Evolutionary conservation across 148 eudicot species (phyloP).

Genomic region (Camellia japonica): DNA sequence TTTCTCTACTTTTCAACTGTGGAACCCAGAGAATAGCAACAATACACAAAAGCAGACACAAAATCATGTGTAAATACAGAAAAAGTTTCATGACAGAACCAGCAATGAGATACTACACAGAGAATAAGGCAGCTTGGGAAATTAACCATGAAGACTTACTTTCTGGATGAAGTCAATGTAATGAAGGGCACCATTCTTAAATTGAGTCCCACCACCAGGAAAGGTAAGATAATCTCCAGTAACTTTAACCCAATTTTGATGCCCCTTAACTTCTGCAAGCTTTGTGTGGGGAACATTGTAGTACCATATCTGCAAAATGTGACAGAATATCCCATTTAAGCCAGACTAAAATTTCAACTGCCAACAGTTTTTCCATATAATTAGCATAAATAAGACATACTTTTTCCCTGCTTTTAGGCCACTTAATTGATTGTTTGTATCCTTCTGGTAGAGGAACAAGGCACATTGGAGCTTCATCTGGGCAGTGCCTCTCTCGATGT

Average conservation of each 20-base stretch:
- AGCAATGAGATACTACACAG: background rate
- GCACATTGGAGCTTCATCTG: constrained; percentile 64
- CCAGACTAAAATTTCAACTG: background rate
- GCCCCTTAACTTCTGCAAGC: constrained; percentile 67
- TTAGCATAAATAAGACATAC: constrained; percentile 19
- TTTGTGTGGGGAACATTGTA: constrained; percentile 61
- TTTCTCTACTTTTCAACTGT: background rate
- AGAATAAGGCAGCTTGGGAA: background rate
- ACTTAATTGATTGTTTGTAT: constrained; percentile 49
- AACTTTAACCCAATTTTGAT: constrained; percentile 72
- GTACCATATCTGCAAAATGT: constrained; percentile 53
- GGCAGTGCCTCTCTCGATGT: constrained; percentile 77
- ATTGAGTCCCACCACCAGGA: constrained; percentile 78
- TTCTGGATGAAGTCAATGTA: constrained; percentile 58
- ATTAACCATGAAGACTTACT: constrained; percentile 26
- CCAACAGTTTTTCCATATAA: background rate
- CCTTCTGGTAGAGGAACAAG: constrained; percentile 68
- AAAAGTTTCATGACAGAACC: background rate
- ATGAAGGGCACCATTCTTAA: constrained; percentile 57
- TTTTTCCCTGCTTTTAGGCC: constrained; percentile 80
- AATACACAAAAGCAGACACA: background rate
- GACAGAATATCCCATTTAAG: background rate
- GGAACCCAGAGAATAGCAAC: no score
- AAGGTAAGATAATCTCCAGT: constrained; percentile 60
- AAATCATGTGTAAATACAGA: background rate